These are phyloP conservation scores for Termitomyces sp. DNA, from an alignment of 768 basidiomycete genomes.

Conservation along the genomic window DNA sequence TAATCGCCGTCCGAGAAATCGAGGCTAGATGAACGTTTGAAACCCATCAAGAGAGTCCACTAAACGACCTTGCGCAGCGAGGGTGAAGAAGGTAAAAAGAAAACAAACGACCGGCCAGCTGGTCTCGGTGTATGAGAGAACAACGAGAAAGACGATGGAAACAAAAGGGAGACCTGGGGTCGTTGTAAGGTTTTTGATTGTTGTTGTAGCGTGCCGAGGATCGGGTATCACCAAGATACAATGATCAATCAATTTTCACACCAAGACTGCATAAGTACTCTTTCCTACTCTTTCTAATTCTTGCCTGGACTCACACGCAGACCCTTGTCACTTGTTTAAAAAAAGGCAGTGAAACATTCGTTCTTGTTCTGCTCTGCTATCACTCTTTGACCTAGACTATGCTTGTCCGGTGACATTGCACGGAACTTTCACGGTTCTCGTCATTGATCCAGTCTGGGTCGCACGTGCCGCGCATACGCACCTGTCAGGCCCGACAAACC, in stretches of 20 bases:
- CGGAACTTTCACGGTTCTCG: conserved; percentile 14
- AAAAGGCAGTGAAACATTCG: not conserved
- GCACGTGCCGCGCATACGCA: conserved; percentile 11
- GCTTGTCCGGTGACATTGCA: conserved; percentile 18
- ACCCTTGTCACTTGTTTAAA: too few relatives aligned
- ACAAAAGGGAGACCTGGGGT: conserved; percentile 1
- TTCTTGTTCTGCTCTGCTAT: not conserved
- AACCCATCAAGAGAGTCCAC: conserved; percentile 22
- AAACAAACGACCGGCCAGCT: conserved; percentile 41
- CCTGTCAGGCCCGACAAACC: conserved; percentile 30
- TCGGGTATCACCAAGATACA: conserved; percentile 1
- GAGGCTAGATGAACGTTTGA: conserved; percentile 53
- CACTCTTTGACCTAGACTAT: not conserved
- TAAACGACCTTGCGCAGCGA: conserved; percentile 34
- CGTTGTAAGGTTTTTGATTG: not conserved
- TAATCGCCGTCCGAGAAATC: conserved; percentile 58
- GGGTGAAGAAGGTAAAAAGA: conserved; percentile 25
- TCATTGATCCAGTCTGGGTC: not conserved
- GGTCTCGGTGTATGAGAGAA: conserved; percentile 25
- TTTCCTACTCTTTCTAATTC: too few relatives aligned
- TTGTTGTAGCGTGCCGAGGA: not conserved
- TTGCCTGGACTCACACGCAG: too few relatives aligned
- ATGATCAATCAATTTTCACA: not conserved
- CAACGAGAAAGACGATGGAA: conserved; percentile 7
- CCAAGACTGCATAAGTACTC: too few relatives aligned